Evolutionary conservation across 306 rosid species (phyloP), one percentile per base, ranked within the genome.

Genomic region (Gillenia trifoliata): DNA sequence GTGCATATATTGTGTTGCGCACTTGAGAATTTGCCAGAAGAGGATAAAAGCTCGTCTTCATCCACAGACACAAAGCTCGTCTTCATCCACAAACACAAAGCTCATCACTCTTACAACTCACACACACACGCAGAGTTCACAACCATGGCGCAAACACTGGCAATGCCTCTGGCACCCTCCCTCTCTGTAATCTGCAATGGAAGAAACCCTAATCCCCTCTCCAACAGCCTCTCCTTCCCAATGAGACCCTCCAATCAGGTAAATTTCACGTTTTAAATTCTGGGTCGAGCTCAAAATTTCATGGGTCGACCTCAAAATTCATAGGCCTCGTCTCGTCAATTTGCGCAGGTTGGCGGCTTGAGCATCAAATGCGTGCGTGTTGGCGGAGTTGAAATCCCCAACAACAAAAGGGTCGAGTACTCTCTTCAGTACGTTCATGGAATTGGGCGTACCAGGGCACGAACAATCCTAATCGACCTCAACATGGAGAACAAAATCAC

Each of bases 351-450:
- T 64, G 82, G 79, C 4, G 89, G 89, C 7, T 73, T 92, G 43
- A 91, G 75, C 79, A 89, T 94, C 81, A 75, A 66, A 76, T 87
- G 95, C 49, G 93, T 66, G 45, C 93, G 97, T 83, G 92, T 94
- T 47, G 99, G 99, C 1, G 93, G 93, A 41, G 96, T 94, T 17
- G 97, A 92, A 85, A 84, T 94, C 78, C 97, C 97, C 6, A 94
- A 85, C 91, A 91, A 83, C 87, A 94, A 92, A 83, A 65, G 97
- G 77, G 83, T 94, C 22, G 93, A 87, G 79, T 92, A 19, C 65
- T 94, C 99, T 19, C 89, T 94, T 15, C 99, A 89, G 83, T 92
- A 94, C 70, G 83, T 94, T 68, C 99, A 94, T 69, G 99, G 97
- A 55, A 84, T 94, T 80, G 99, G 97, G 16, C 89, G 99, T 4